These are phyloP conservation scores for Aspergillus sojae DNA, from an alignment of 2,329 filamentous ascomycete genomes.

Conservation along the genomic window DNA sequence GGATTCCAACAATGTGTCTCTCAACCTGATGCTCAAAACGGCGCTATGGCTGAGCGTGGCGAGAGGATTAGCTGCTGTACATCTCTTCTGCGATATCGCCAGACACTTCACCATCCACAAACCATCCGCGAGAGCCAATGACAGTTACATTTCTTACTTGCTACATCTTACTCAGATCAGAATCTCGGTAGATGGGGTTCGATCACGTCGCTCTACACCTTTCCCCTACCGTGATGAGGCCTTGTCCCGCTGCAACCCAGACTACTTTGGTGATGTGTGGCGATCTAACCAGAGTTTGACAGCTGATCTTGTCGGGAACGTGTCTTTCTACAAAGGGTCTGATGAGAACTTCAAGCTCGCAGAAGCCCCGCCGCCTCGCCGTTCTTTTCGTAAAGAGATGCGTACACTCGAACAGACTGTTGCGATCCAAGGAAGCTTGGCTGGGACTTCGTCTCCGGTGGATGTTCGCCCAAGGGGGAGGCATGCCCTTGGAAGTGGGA, in stretches of 20 bases:
- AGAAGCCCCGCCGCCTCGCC: slow-evolving; percentile 2
- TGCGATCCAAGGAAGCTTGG: not conserved
- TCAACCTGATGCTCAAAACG: slow-evolving; percentile 26
- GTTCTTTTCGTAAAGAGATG: slow-evolving; percentile 14
- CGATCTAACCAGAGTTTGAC: slow-evolving; percentile 14
- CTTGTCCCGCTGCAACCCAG: slow-evolving; percentile 14
- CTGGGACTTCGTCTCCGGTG: not conserved
- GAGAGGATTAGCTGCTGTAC: slow-evolving; percentile 29
- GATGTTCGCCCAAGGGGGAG: not conserved
- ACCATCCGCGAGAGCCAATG: slow-evolving; percentile 6
- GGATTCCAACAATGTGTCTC: not conserved
- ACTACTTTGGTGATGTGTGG: slow-evolving; percentile 25
- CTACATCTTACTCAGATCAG: slow-evolving; percentile 19
- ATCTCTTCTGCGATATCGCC: slow-evolving; percentile 32
- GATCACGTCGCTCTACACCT: slow-evolving; percentile 9
- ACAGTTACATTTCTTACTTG: slow-evolving; percentile 16
- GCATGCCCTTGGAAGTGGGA: not conserved
- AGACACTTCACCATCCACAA: slow-evolving; percentile 24
- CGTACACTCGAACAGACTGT: slow-evolving; percentile 1
- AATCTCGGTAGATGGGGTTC: slow-evolving; percentile 12
- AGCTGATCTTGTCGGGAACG: slow-evolving; percentile 10
- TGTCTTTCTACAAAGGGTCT: slow-evolving; percentile 14
- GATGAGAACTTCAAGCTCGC: slow-evolving; percentile 1
- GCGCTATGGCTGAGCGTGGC: slow-evolving; percentile 31
- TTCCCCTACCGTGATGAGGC: slow-evolving; percentile 15